Evolutionary conservation across 495 filamentous ascomycete genomes (phyloP).

Genomic region (Tuber microsphaerosporum): DNA sequence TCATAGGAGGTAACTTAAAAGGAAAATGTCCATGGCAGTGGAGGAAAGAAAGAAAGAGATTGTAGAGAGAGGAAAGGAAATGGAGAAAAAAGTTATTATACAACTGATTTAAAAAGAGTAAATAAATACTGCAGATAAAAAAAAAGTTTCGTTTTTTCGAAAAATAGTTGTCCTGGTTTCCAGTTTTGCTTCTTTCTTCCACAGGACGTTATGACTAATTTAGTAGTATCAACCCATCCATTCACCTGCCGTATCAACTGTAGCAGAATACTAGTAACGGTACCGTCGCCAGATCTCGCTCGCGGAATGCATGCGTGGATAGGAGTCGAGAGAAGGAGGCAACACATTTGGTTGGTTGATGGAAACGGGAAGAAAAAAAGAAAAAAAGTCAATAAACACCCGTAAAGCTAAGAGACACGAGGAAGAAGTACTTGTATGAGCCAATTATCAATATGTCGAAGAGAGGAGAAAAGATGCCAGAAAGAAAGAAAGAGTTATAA

Average conservation of each 20-base stretch:
- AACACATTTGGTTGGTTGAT: not conserved
- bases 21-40: not conserved
- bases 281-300: not conserved
- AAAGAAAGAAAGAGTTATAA: not conserved
- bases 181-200: not conserved
- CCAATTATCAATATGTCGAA: slow-evolving; percentile 6
- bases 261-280: not conserved
- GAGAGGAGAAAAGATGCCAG: not conserved
- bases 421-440: not conserved
- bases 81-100: not conserved
- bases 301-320: not conserved
- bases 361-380: not conserved
- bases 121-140: no score
- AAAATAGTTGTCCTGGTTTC: no score
- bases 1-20: not conserved
- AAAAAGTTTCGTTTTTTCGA: no score
- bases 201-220: not conserved
- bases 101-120: not conserved
- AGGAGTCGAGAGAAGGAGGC: not conserved
- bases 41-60: not conserved
- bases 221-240: not conserved
- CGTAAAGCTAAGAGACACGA: not conserved
- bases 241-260: not conserved
- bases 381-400: not conserved
- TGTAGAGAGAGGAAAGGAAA: not conserved